Base-by-base conservation (phyloP, 139 green algal species). In the Chlorella sp. region DNA sequence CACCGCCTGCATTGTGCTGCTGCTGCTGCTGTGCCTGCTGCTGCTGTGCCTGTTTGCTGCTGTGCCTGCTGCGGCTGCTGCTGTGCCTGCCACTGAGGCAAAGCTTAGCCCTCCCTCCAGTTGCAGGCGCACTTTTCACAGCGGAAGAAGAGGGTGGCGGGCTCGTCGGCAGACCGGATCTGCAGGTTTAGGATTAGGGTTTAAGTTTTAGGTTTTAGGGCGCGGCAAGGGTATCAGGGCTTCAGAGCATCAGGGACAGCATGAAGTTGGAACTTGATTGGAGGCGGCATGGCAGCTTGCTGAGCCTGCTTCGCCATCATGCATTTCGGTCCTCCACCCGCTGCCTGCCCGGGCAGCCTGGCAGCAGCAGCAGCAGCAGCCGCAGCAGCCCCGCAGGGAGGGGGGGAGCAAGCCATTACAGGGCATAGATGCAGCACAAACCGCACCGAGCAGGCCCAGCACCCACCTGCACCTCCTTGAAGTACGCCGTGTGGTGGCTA, bases 131-230 rank as follows among this genome's bases (percentile, higher is more conserved):
- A 99, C 80, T 96, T 93, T 15, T 93, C 93, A 85, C 97, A 99
- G 89, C 96, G 96, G 91, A 95, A 99, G 94, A 99, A 99, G 3
- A 98, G 90, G 0, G 95, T 98, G 39, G 97, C 97, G 16, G 97
- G 97, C 92, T 99, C 97, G 82, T 99, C 97, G 11, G 97, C 97
- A 7, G 96, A 98, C 11, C 97, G 89, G 0, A 93, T 99, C 87
- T 99, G 97, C 40, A 84, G 76, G 0, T 5, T 34, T n/a, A n/a
- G n/a, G n/a, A n/a, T n/a, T n/a, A n/a, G n/a, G n/a, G n/a, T n/a
- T n/a, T n/a, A n/a, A n/a, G n/a, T n/a, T n/a, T n/a, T n/a, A n/a
- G n/a, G n/a, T n/a, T n/a, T n/a, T n/a, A n/a, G 48, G 48, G 48
- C 48, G 71, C 7, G 9, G 5, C 14, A 0, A 22, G 71, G 71